Base-by-base conservation (phyloP, 176 grass and related monocot species). In the Paspalum vaginatum region DNA sequence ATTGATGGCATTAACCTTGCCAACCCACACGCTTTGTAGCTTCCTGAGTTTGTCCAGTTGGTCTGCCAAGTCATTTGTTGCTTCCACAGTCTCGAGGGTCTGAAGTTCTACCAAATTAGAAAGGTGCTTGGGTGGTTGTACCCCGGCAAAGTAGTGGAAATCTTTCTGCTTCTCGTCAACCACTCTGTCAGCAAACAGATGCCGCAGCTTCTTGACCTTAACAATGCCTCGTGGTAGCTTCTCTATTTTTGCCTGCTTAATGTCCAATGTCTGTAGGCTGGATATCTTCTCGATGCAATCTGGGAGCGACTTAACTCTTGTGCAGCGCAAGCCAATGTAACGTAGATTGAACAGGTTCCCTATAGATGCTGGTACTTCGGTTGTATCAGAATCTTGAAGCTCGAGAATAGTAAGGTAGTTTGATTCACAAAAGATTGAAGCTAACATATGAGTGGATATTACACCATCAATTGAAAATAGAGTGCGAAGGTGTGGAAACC, bases 341-440 rank as follows among this genome's bases (percentile, higher is more conserved):
- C 65, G 72, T 13, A 92, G 67, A 47, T 86, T 88, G 41, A 85
- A 85, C 9, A 92, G 65, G 40, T 59, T 24, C 4, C 67, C 68
- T 4, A 91, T 72, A 16, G 59, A 69, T 18, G 82, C 20, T 0
- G 85, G 90, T 27, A 92, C 44, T 52, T 6, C 50, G 2, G 52
- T 25, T 6, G 89, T 66, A 14, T 27, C 25, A 24, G 81, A 83
- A 15, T 52, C 37, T 15, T 72, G 55, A 7, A 93, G 61, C 75
- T 86, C 75, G 5, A 93, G 79, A 71, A 93, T 62, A 15, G 79
- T 81, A 3, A 93, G 46, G 40, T 65, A 83, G 37, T 1, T 72
- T n/a, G 46, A 87, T 15, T 53, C 59, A 1, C 39, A 49, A n/a
- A 84, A 24, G 5, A 45, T 20, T 20, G 64, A 65, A 18, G 9